A percentile compares a stretch with the other conserved stretches of the same genome.
Evolutionary conservation across 2,329 filamentous ascomycete species (phyloP).

Genomic region (Cadophora malorum): DNA sequence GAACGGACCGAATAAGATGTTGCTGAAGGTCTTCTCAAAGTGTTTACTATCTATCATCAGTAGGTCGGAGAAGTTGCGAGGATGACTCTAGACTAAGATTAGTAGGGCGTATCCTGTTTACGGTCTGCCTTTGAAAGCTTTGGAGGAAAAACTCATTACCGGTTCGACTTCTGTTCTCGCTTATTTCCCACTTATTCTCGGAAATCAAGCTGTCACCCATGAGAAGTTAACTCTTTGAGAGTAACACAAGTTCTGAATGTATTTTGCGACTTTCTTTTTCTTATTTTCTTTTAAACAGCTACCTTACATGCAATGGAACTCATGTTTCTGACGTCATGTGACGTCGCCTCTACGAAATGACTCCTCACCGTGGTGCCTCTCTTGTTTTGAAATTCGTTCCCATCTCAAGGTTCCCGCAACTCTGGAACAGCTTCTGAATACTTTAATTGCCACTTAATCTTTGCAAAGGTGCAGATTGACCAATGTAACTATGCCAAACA

Average conservation of each 20-base stretch:
- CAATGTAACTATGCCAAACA: neutral
- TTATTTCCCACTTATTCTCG: neutral
- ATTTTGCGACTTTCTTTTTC: neutral
- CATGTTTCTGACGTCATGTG: neutral
- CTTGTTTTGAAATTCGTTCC: neutral
- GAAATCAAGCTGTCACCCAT: neutral
- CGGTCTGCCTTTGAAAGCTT: neutral
- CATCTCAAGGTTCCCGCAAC: no score
- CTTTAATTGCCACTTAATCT: no score
- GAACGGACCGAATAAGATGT: conserved; percentile 5
- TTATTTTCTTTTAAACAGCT: neutral
- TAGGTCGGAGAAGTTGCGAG: neutral
- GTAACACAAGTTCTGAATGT: no score
- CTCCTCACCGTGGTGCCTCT: neutral
- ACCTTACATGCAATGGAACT: neutral
- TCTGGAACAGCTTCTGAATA: no score
- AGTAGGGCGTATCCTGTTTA: neutral
- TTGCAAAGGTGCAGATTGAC: neutral
- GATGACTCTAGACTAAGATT: neutral
- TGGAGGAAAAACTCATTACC: neutral
- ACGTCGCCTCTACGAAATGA: neutral
- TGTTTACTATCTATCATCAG: neutral
- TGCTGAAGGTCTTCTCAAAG: neutral
- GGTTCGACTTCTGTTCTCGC: neutral
- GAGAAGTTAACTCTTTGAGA: no score